Base-by-base conservation (phyloP, 257 asterid species). In the Ophiorrhiza pumila region DNA sequence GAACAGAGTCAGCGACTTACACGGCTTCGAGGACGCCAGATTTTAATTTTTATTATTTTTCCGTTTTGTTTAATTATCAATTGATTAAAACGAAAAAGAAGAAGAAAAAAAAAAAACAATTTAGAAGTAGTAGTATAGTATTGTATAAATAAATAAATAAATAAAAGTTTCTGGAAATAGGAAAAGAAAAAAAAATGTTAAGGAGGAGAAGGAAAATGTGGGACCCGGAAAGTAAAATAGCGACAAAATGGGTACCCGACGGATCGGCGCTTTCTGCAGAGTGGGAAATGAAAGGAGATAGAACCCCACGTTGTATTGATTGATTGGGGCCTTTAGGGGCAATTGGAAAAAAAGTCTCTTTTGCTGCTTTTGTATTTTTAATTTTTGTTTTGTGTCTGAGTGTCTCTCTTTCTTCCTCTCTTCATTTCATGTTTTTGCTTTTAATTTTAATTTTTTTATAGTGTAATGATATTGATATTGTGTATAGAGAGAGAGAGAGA, bases 11-110 rank as follows among this genome's bases (percentile, higher is more conserved):
- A 88, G 98, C 85, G 99, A 95, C 58, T 84, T 95, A 56, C 97
- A 95, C 82, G 98, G 99, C 65, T 95, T 95, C 56, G 99, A 95
- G 66, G 86, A 92, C 66, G 99, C 99, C 41, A 89, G 99, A 88
- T 95, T 95, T 88, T 95, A 89, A 61, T 15, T 69, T 23, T 37
- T 25, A 1, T 65, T 46, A 20, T 42, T 65, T 18, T 71, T 42
- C n/a, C 35, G 70, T 8, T 45, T 39, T n/a, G 35, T n/a, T 23
- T 20, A 47, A 47, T 46, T 22, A 13, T 76, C 47, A 50, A 68
- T 34, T 22, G 23, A 46, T n/a, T 49, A 74, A 76, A 62, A 76
- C 78, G 81, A 81, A 75, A 76, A 39, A 59, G 65, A 62, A 78
- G 32, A 59, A 59, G 32, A 59, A 64, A 20, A 22, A n/a, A 37